A percentile compares a stretch with the other conserved stretches of the same genome.
phyloP scores from a whole-genome alignment of 495 filamentous ascomycete species.

The Talaromyces liani region DNA sequence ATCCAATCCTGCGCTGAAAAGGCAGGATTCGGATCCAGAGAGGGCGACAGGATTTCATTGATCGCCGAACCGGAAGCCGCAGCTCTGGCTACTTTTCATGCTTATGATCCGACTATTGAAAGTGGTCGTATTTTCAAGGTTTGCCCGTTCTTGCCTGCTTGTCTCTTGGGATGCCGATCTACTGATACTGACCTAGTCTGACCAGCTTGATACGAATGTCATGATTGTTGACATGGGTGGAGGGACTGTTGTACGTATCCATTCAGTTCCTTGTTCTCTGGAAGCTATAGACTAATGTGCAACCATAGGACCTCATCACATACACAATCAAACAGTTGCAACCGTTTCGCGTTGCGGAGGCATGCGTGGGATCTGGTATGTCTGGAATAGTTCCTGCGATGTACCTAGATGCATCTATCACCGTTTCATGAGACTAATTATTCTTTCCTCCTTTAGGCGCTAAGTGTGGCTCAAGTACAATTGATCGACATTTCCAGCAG shows the following conservation, averaged over 20 bases:
- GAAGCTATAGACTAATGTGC: neutral
- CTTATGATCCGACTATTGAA: too few species aligned
- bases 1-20: too few species aligned
- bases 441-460: slow-evolving; percentile 20
- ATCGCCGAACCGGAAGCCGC: slow-evolving; percentile 57
- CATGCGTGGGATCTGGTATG: slow-evolving; percentile 12
- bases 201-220: slow-evolving; percentile 8
- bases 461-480: slow-evolving; percentile 46
- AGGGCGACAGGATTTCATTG: slow-evolving; percentile 28
- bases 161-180: too few species aligned
- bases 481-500: slow-evolving; percentile 41
- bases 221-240: slow-evolving; percentile 28
- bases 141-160: too few species aligned
- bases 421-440: too few species aligned
- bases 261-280: too few species aligned
- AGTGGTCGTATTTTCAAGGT: too few species aligned
- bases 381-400: too few species aligned
- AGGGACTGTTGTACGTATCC: slow-evolving; percentile 25
- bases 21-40: slow-evolving; percentile 40
- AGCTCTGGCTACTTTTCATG: neutral
- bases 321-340: slow-evolving; percentile 23
- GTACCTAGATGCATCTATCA: too few species aligned
- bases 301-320: slow-evolving; percentile 21
- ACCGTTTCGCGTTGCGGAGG: slow-evolving; percentile 20
- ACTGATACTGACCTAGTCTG: too few species aligned